phyloP scores from a whole-genome alignment of 768 basidiomycete species.

The Infundibulicybe gibba region DNA sequence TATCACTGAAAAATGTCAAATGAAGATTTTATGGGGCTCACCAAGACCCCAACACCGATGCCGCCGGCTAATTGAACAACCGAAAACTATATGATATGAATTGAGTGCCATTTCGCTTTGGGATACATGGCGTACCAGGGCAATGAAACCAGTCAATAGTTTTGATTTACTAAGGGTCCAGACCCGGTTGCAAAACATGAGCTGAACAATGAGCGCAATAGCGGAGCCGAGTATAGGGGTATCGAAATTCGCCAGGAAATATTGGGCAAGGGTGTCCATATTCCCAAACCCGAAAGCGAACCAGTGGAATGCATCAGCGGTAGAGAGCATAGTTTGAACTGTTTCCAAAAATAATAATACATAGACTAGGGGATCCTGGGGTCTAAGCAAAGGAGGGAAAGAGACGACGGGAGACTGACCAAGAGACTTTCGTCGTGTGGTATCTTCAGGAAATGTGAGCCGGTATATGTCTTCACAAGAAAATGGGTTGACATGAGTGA shows the following conservation, averaged over 20 bases:
- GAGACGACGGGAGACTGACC: neutral
- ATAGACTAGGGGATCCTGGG: slow-evolving; percentile 9
- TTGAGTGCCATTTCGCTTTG: neutral
- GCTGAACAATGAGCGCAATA: slow-evolving; percentile 14
- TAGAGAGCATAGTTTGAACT: slow-evolving; percentile 14
- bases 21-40: too few species aligned
- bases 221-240: slow-evolving; percentile 14
- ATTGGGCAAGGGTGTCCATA: slow-evolving; percentile 5
- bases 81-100: neutral
- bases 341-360: slow-evolving; percentile 12
- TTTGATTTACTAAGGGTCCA: slow-evolving; percentile 7
- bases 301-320: slow-evolving; percentile 20
- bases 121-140: slow-evolving; percentile 4
- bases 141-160: slow-evolving; percentile 7
- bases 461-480: neutral
- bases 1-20: too few species aligned
- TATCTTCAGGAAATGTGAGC: neutral
- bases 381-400: neutral
- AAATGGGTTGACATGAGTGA: neutral
- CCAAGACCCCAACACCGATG: too few species aligned
- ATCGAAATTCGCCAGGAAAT: slow-evolving; percentile 14
- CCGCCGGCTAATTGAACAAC: too few species aligned
- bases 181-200: slow-evolving; percentile 15
- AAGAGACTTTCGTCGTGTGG: neutral
- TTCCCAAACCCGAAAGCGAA: slow-evolving; percentile 16